A percentile compares a stretch with the other conserved stretches of the same genome.
Evolutionary conservation across 2,329 filamentous ascomycete genomes (phyloP).

Genomic region (Phaeosphaeria sp.): DNA sequence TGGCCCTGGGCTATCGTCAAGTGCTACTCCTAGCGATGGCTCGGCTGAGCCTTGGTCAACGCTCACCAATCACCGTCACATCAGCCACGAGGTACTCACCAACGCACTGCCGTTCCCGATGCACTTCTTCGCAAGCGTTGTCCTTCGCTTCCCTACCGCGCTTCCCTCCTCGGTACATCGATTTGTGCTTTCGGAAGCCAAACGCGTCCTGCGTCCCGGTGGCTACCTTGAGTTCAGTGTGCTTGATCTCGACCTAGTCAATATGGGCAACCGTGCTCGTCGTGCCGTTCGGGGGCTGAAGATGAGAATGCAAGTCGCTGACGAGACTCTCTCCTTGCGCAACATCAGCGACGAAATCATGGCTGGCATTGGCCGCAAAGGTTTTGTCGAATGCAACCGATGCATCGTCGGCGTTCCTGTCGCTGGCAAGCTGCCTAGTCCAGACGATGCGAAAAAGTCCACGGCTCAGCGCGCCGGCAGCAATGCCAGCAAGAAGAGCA

Average conservation of each 20-base stretch:
- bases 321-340: conserved; percentile 66
- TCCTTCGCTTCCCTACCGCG: conserved; percentile 77
- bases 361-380: conserved; percentile 70
- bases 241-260: conserved; percentile 80
- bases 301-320: conserved; percentile 68
- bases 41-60: conserved; percentile 43
- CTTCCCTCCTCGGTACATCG: conserved; percentile 73
- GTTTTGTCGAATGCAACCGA: conserved; percentile 75
- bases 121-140: conserved; percentile 77
- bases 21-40: conserved; percentile 16
- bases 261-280: conserved; percentile 77
- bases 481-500: conserved; percentile 32
- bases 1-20: conserved; percentile 40
- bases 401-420: conserved; percentile 82
- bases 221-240: conserved; percentile 82
- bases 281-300: conserved; percentile 74
- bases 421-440: conserved; percentile 55
- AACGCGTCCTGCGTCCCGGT: conserved; percentile 77
- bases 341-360: conserved; percentile 64
- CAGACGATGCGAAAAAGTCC: conserved; percentile 30
- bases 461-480: conserved; percentile 37
- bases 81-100: conserved; percentile 68
- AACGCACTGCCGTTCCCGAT: conserved; percentile 77
- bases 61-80: conserved; percentile 74
- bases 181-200: conserved; percentile 75